Conservation (phyloP, 148 eudicot species). For the Chenopodium quinoa region DNA sequence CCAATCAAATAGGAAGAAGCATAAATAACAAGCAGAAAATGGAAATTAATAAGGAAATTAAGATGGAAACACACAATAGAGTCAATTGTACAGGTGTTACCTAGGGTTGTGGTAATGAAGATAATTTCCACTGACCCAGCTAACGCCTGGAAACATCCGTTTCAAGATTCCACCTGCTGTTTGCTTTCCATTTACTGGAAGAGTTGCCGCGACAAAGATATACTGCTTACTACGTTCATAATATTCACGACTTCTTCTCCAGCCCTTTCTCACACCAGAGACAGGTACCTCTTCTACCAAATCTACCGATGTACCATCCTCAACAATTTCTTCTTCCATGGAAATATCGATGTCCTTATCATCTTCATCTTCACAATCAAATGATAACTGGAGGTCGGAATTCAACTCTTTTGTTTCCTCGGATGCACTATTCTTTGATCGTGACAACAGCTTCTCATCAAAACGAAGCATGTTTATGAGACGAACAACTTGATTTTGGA, state of each 20-base stretch:
- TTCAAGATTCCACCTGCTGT: conserved; percentile 89
- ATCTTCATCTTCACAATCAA: conserved; percentile 35
- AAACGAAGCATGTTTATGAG: conserved; percentile 89
- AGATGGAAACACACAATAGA: background rate
- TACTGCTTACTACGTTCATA: conserved; percentile 89
- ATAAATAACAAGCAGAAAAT: background rate
- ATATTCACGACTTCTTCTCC: conserved; percentile 72
- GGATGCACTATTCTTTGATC: conserved; percentile 28
- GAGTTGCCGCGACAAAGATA: conserved; percentile 92
- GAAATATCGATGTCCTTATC: conserved; percentile 26
- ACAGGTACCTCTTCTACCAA: conserved; percentile 28
- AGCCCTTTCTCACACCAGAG: conserved; percentile 42
- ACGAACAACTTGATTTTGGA: conserved; percentile 83
- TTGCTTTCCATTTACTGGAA: conserved; percentile 83
- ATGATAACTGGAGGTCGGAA: conserved; percentile 30
- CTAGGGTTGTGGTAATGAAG: conserved; percentile 90
- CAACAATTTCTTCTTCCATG: conserved; percentile 32
- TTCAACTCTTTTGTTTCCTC: conserved; percentile 28
- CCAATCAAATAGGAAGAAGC: background rate
- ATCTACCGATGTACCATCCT: conserved; percentile 26
- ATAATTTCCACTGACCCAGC: conserved; percentile 84
- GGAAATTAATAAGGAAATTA: background rate
- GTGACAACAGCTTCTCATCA: conserved; percentile 82
- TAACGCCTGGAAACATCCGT: conserved; percentile 78
- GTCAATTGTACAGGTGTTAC: conserved; percentile 32